Percentiles rank a stretch among this genome's conserved stretches.
These are phyloP conservation scores for Mycena olivaceomarginata DNA, from an alignment of 768 basidiomycete species.

Conservation along the genomic window DNA sequence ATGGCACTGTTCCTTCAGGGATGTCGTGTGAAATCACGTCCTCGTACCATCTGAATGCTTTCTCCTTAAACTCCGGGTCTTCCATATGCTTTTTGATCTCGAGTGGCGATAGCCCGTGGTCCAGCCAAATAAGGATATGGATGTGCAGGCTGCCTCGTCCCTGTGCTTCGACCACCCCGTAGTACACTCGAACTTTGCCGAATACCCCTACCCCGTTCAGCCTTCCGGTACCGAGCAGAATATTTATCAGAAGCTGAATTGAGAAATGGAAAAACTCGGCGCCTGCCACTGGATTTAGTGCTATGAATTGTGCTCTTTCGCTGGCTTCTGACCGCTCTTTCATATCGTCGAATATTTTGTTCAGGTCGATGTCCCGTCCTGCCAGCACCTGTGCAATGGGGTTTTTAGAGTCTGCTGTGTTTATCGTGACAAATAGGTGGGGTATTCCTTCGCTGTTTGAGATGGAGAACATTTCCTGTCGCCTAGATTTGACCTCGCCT, in stretches of 20 bases:
- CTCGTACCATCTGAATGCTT: not conserved
- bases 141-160: not conserved
- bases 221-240: not conserved
- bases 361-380: not conserved
- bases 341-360: not conserved
- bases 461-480: not conserved
- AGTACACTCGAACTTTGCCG: not conserved
- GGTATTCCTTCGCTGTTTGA: not conserved
- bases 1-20: not conserved
- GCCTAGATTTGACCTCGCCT: not conserved
- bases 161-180: not conserved
- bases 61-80: not conserved
- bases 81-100: not conserved
- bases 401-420: no score
- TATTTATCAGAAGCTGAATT: not conserved
- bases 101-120: not conserved
- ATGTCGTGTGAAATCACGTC: not conserved
- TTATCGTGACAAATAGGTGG: no score
- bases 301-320: not conserved
- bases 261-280: not conserved
- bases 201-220: not conserved
- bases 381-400: no score
- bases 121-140: not conserved
- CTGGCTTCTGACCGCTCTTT: not conserved
- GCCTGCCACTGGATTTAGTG: not conserved